A percentile compares a stretch with the other conserved stretches of the same genome.
phyloP scores from a whole-genome alignment of 805 yeast species.

The Zygotorulaspora danielsina region DNA sequence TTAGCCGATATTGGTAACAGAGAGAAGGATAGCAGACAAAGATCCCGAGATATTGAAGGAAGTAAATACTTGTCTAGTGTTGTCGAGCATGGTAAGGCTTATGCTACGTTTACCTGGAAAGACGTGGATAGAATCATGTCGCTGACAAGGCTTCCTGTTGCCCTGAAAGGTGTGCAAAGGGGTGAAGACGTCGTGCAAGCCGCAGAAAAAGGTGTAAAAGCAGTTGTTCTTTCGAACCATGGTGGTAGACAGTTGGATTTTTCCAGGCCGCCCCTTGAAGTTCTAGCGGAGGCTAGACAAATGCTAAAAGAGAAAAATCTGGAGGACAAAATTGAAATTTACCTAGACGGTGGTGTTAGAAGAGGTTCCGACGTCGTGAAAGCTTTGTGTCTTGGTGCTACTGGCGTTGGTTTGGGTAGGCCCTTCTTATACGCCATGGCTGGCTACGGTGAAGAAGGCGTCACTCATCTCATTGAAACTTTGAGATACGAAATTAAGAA shows the following conservation, averaged over 20 bases:
- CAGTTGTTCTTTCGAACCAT: constrained; percentile 66
- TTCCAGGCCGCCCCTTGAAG: constrained; percentile 57
- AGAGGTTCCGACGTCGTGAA: constrained; percentile 75
- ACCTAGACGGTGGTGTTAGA: constrained; percentile 72
- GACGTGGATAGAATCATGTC: constrained; percentile 31
- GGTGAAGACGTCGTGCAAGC: constrained; percentile 63
- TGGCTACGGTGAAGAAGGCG: constrained; percentile 77
- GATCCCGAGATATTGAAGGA: constrained; percentile 21
- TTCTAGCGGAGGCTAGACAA: constrained; percentile 52
- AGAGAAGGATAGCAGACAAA: constrained; percentile 44
- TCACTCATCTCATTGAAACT: constrained; percentile 56
- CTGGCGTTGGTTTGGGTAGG: constrained; percentile 70
- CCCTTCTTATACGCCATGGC: constrained; percentile 75
- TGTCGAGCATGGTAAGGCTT: constrained; percentile 11
- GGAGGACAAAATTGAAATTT: constrained; percentile 54
- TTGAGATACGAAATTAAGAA: constrained; percentile 57
- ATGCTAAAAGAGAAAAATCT: constrained; percentile 40
- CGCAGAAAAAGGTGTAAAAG: constrained; percentile 53
- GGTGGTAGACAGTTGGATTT: constrained; percentile 72
- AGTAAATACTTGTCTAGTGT: constrained; percentile 6
- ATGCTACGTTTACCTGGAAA: constrained; percentile 35
- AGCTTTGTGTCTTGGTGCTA: constrained; percentile 73
- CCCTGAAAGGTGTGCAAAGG: constrained; percentile 61
- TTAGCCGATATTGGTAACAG: constrained; percentile 52
- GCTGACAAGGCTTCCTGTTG: constrained; percentile 43